A percentile compares a stretch with the other conserved stretches of the same genome.
phyloP scores from a whole-genome alignment of 768 basidiomycete genomes.

The Termitomyces sp. region DNA sequence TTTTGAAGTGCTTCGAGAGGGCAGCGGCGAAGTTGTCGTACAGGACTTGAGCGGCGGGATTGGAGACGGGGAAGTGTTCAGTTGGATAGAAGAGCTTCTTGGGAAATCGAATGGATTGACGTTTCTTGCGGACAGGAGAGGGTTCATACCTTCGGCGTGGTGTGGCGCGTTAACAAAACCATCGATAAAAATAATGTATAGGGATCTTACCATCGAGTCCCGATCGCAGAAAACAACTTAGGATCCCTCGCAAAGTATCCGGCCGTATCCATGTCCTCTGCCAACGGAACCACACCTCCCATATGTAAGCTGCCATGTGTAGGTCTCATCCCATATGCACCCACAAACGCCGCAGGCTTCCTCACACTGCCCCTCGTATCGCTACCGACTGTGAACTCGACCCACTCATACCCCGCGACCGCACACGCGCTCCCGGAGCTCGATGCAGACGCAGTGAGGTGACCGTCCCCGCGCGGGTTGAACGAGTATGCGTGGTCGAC shows the following conservation, averaged over 20 bases:
- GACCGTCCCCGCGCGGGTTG: constrained; percentile 32
- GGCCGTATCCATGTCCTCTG: constrained; percentile 34
- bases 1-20: constrained; percentile 21
- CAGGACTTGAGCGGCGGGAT: constrained; percentile 24
- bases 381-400: constrained; percentile 32
- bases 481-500: constrained; percentile 28
- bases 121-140: constrained; percentile 20
- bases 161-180: neutral
- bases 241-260: constrained; percentile 31
- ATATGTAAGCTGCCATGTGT: constrained; percentile 26
- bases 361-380: constrained; percentile 34
- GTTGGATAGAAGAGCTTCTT: constrained; percentile 25
- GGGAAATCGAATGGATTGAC: constrained; percentile 21
- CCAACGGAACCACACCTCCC: constrained; percentile 27
- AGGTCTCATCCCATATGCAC: constrained; percentile 31
- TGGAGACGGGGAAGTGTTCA: constrained; percentile 29
- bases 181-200: neutral
- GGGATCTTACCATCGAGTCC: constrained; percentile 21
- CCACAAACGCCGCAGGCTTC: constrained; percentile 33
- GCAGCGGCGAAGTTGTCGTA: constrained; percentile 21
- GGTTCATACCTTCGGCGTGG: constrained; percentile 22
- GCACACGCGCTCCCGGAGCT: constrained; percentile 35
- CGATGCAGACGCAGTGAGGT: constrained; percentile 29
- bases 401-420: constrained; percentile 31
- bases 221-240: constrained; percentile 22